Base-by-base conservation (phyloP, 129 eudicot genomes). In the Mikania micrantha region DNA sequence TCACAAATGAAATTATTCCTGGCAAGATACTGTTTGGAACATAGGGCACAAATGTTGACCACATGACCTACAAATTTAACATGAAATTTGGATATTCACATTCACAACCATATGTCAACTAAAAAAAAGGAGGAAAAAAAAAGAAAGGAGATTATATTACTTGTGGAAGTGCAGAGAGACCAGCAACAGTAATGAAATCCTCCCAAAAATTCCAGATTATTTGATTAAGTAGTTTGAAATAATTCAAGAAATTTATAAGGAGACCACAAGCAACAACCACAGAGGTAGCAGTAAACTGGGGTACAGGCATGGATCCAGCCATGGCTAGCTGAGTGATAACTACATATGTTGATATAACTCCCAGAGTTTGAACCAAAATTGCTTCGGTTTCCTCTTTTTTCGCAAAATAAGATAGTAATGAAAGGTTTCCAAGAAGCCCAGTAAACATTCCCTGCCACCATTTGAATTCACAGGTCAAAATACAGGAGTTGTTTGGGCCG, bases 31-130 rank as follows among this genome's bases (percentile, higher is more conserved):
- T 87, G 29, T 94, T 84, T 19, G 99, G 97, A 32, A 94, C 72
- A 57, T 80, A 87, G 5, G 99, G 99, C 25, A 89, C 81, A 58
- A 94, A 94, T 0, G 99, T 94, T n/a, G 97, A 89, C 99, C 99
- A 94, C 99, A 94, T 89, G 34, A 94, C 99, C 99, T 94, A 83
- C 52, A 83, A 76, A 52, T 63, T 5, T 57, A 7, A 45, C 54
- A 7, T 62, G 16, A 60, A 39, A 25, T 1, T 53, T 62, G 16
- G 15, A 42, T 40, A 29, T 42, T 47, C 31, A 75, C 29, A 40
- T 25, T 36, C 28, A 32, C 53, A 0, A 10, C 20, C 11, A 17
- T 12, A 54, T 62, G 45, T 27, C 2, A 19, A 27, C n/a, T 9
- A 58, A 19, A 60, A 38, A 15, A 17, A 19, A 45, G 31, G 20